phyloP scores from a whole-genome alignment of 495 filamentous ascomycete species.

The Talaromyces nanjingensis region DNA sequence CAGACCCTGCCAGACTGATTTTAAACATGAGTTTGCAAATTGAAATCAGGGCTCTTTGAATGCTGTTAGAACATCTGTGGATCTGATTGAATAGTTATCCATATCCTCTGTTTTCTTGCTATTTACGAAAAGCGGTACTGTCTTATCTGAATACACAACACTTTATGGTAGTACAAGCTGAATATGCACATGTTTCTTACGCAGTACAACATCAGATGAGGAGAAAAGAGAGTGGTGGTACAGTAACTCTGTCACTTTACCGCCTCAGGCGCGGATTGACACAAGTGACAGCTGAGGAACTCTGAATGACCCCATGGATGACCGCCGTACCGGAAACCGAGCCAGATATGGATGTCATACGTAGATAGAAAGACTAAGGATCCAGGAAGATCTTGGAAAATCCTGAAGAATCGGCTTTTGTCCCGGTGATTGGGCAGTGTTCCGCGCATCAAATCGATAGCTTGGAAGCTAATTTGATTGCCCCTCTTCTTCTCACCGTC shows the following conservation, averaged over 20 bases:
- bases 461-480: not conserved
- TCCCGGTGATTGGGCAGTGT: not conserved
- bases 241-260: not conserved
- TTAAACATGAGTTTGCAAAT: not conserved
- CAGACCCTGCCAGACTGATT: not conserved
- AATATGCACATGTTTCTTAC: not conserved
- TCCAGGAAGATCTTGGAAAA: not conserved
- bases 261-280: not conserved
- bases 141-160: not conserved
- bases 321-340: not conserved
- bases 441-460: not conserved
- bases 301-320: not conserved
- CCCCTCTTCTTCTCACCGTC: not conserved
- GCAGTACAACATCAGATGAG: not conserved
- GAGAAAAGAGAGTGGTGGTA: not conserved
- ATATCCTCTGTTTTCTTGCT: slow-evolving; percentile 2
- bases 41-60: not conserved
- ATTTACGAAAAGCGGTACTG: not conserved
- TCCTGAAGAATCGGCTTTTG: not conserved
- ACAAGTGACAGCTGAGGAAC: not conserved
- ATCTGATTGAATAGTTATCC: not conserved
- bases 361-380: not conserved
- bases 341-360: not conserved
- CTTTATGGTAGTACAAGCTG: not conserved
- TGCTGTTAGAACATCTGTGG: not conserved